phyloP scores from a whole-genome alignment of 345 rosid genomes.

The Tarenaya hassleriana region DNA sequence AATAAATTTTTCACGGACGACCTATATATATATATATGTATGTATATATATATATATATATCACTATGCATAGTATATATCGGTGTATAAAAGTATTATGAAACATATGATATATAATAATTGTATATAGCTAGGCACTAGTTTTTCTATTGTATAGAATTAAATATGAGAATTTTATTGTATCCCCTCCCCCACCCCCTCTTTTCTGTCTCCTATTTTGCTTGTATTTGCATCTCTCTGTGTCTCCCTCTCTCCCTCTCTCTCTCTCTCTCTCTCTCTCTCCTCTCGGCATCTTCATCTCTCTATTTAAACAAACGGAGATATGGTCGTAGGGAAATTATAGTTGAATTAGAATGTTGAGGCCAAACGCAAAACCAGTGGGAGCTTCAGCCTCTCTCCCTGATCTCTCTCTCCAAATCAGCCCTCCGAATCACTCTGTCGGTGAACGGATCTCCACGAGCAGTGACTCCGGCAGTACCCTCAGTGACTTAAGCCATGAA shows the following conservation, averaged over 20 bases:
- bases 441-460: slow-evolving; percentile 62
- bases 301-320: slow-evolving; percentile 23
- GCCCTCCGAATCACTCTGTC: slow-evolving; percentile 50
- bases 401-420: slow-evolving; percentile 89
- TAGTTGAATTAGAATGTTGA: slow-evolving; percentile 26
- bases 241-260: background rate
- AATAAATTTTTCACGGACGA: too few relatives aligned
- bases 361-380: slow-evolving; percentile 36
- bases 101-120: too few relatives aligned
- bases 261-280: background rate
- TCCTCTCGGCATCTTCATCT: slow-evolving; percentile 23
- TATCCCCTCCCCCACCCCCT: background rate
- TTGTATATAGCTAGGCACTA: too few relatives aligned
- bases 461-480: slow-evolving; percentile 60
- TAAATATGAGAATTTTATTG: background rate
- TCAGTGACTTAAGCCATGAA: slow-evolving; percentile 74
- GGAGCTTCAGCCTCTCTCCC: slow-evolving; percentile 36
- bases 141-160: too few relatives aligned
- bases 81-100: too few relatives aligned
- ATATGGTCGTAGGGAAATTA: background rate
- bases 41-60: too few relatives aligned
- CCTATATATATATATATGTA: too few relatives aligned
- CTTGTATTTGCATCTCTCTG: slow-evolving; percentile 1
- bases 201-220: background rate
- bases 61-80: too few relatives aligned